Base-by-base conservation (phyloP, 2,329 filamentous ascomycete genomes). In the Aspergillus ustus region DNA sequence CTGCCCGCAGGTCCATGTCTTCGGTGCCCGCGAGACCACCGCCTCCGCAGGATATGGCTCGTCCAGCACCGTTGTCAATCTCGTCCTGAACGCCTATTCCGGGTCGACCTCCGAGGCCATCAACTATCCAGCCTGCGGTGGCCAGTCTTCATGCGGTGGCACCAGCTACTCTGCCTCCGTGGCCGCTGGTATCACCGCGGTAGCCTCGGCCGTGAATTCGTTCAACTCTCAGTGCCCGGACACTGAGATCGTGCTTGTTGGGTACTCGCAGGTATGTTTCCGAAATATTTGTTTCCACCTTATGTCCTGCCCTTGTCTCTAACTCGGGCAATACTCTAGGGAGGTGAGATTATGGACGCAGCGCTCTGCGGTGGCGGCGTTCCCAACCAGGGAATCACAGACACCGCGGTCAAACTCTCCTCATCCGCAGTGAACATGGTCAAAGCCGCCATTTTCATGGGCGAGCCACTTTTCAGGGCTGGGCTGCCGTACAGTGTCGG, bases 391-490 rank as follows among this genome's bases (percentile, higher is more conserved):
- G 82, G 82, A 60, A 73, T 84, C 54, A 70, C 74, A 22, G 81
- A 79, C 53, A 81, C 83, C 7, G 79, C 80, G 0, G 72, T 77
- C 9, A 73, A 75, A 43, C 73, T 84, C 45, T 74, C 78, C 8
- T 78, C 81, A 4, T 77, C 77, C 6, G 84, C 85, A 3, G 74
- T 87, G 7, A 76, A 74, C 3, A 82, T 83, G 70, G 83, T 90
- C 67, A 88, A 87, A 73, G 88, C 85, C 0, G 85, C 83, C 15
- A 88, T 90, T 66, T 85, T 89, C 71, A 85, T 89, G 82, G 88
- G 87, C 7, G 83, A 88, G 68, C 88, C 88, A 3, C 81, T 86
- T 61, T 84, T 85, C 67, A 77, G 81, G 7, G 73, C 76, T 6
- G 86, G 86, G 2, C 77, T 86, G 25, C 73, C 85, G 1, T 89